Conservation (phyloP, 225 moss, liverwort and hornwort genomes). For the Physcomitrium patens region DNA sequence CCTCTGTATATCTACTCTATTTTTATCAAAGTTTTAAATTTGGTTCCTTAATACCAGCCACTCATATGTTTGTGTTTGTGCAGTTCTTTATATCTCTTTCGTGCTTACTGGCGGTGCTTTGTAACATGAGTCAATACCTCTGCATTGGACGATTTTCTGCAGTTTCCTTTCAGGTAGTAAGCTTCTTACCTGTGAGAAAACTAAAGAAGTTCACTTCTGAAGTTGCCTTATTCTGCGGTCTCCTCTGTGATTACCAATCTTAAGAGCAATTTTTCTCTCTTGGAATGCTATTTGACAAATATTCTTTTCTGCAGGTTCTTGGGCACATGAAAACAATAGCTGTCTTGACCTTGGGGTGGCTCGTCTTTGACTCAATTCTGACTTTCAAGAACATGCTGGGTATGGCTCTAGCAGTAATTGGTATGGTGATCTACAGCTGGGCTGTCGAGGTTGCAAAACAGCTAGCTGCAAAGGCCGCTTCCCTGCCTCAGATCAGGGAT, state of each 20-base stretch:
- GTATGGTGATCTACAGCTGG: slow-evolving; percentile 87
- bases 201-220: neutral
- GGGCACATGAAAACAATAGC: slow-evolving; percentile 86
- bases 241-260: too few relatives aligned
- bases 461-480: slow-evolving; percentile 36
- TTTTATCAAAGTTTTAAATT: neutral
- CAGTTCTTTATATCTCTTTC: slow-evolving; percentile 74
- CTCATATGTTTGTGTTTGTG: neutral
- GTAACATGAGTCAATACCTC: slow-evolving; percentile 90
- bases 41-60: neutral
- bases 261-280: neutral
- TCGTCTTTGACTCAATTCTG: slow-evolving; percentile 69
- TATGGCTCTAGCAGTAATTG: slow-evolving; percentile 72
- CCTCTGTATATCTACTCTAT: neutral
- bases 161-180: slow-evolving; percentile 58
- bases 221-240: too few relatives aligned
- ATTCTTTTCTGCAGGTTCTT: slow-evolving; percentile 45
- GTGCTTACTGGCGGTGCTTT: slow-evolving; percentile 67
- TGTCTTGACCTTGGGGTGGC: slow-evolving; percentile 71
- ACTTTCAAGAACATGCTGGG: slow-evolving; percentile 73
- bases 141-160: slow-evolving; percentile 84
- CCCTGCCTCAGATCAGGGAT: slow-evolving; percentile 44
- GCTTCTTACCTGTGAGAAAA: neutral
- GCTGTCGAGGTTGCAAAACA: slow-evolving; percentile 61
- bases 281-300: neutral